Base-by-base conservation (phyloP, 2,329 filamentous ascomycete species). In the Cyphellophora attinorum region DNA sequence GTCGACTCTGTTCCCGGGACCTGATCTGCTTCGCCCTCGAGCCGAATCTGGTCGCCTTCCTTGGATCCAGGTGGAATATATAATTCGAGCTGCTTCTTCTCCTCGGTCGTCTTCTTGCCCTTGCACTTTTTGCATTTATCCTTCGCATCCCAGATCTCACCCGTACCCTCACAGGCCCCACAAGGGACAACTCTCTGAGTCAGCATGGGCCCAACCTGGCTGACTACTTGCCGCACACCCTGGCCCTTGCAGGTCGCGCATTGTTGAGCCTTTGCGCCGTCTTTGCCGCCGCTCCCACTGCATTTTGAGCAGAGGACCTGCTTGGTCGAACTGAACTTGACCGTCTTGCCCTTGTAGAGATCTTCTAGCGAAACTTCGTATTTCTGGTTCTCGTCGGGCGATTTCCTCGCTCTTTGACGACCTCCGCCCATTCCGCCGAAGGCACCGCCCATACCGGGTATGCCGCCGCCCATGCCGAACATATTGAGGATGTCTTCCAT, bases 61-160 rank as follows among this genome's bases (percentile, higher is more conserved):
- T 73, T 67, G 31, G 57, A 37, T 10, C 48, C 47, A 4, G 44
- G 42, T 11, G 39, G 47, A 17, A 98, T 94, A 64, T 96, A 96
- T 34, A 98, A 80, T 63, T 98, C 91, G 41, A 98, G 69, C 3
- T 89, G 83, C 66, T 96, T 98, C 61, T 84, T 91, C 61, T 91
- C 83, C 51, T 86, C 81, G 29, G 78, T 76, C 11, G 85, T 86
- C 43, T 85, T 76, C 59, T 83, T 84, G 53, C 91, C 91, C 65
- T 96, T 96, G 76, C 91, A 98, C 68, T 91, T 95, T 71, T 93
- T 94, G 70, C 91, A 98, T 56, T 85, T 85, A 54, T 98, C 91
- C 68, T 96, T 96, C 54, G 94, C 85, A 60, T 89, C 89, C 65
- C 79, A 93, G 53, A 88, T 78, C 53, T 79, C 78, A 5, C 91